Evolutionary conservation across 106 monocot genomes (phyloP).

Genomic region (Acorus calamus): DNA sequence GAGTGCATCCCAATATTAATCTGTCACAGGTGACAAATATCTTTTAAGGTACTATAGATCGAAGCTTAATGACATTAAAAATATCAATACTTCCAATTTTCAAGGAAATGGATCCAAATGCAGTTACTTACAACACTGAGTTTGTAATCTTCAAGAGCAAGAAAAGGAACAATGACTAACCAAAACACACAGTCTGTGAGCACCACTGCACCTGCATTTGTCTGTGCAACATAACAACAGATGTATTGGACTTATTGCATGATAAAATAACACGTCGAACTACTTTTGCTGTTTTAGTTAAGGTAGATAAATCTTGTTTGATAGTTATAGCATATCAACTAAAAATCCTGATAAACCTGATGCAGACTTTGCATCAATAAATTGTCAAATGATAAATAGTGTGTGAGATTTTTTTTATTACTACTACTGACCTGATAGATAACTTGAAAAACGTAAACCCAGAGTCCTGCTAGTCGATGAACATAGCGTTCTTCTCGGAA

Average conservation of each 20-base stretch:
- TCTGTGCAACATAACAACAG: conserved; percentile 35
- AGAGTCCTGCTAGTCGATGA: conserved; percentile 49
- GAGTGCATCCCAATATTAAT: conserved; percentile 65
- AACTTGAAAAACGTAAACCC: conserved; percentile 74
- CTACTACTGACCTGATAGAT: conserved; percentile 66
- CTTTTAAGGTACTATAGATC: too few relatives aligned
- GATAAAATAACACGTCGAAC: background rate
- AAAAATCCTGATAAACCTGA: too few relatives aligned
- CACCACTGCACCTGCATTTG: conserved; percentile 96
- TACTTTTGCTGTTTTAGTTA: too few relatives aligned
- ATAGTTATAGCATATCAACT: too few relatives aligned
- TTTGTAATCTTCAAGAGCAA: conserved; percentile 73
- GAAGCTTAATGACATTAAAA: background rate
- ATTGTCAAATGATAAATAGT: background rate
- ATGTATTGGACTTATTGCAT: conserved; percentile 4
- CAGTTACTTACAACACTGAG: conserved; percentile 71
- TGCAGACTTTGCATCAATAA: too few relatives aligned
- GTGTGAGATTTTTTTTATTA: conserved; percentile 1
- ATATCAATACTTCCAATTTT: background rate
- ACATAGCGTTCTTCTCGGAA: conserved; percentile 9
- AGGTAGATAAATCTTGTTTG: too few relatives aligned
- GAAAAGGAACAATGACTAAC: conserved; percentile 89
- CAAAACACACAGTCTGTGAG: conserved; percentile 96
- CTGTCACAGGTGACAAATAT: conserved; percentile 19
- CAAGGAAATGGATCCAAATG: background rate